Percentiles rank a stretch among this genome's conserved stretches.
These are phyloP conservation scores for Termitomyces sp. DNA, from an alignment of 768 basidiomycete genomes.

Conservation along the genomic window DNA sequence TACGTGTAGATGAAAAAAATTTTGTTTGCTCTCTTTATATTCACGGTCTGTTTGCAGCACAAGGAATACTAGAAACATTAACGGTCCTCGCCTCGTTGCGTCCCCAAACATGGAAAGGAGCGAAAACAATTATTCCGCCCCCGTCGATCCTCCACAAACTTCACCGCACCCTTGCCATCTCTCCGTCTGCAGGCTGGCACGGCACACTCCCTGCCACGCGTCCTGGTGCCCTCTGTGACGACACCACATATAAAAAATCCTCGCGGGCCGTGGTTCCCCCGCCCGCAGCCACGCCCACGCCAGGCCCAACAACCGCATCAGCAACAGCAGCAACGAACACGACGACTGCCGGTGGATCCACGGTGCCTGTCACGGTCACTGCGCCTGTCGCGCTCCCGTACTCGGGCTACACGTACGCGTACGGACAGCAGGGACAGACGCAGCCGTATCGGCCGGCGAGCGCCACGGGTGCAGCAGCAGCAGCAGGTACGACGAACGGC, in stretches of 20 bases:
- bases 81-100: slow-evolving; percentile 65
- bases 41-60: slow-evolving; percentile 41
- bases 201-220: slow-evolving; percentile 63
- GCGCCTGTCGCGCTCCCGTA: slow-evolving; percentile 21
- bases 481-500: not conserved
- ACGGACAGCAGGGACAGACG: slow-evolving; percentile 20
- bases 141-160: slow-evolving; percentile 64
- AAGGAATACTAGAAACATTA: slow-evolving; percentile 69
- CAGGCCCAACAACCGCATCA: slow-evolving; percentile 14
- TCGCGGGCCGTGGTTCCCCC: slow-evolving; percentile 32
- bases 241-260: slow-evolving; percentile 64
- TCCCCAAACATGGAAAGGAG: slow-evolving; percentile 51
- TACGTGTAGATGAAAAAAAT: too few species aligned
- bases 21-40: too few species aligned
- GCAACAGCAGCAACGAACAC: slow-evolving; percentile 21
- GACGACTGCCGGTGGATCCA: slow-evolving; percentile 18
- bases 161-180: slow-evolving; percentile 62
- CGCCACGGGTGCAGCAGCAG: not conserved
- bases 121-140: slow-evolving; percentile 58
- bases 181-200: slow-evolving; percentile 64
- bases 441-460: slow-evolving; percentile 13
- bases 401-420: slow-evolving; percentile 32
- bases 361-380: slow-evolving; percentile 21
- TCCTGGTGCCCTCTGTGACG: slow-evolving; percentile 64
- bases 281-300: not conserved